A percentile compares a stretch with the other conserved stretches of the same genome.
Evolutionary conservation across 1,284 basidiomycete species (phyloP).

Genomic region (Takashimella koratensis): DNA sequence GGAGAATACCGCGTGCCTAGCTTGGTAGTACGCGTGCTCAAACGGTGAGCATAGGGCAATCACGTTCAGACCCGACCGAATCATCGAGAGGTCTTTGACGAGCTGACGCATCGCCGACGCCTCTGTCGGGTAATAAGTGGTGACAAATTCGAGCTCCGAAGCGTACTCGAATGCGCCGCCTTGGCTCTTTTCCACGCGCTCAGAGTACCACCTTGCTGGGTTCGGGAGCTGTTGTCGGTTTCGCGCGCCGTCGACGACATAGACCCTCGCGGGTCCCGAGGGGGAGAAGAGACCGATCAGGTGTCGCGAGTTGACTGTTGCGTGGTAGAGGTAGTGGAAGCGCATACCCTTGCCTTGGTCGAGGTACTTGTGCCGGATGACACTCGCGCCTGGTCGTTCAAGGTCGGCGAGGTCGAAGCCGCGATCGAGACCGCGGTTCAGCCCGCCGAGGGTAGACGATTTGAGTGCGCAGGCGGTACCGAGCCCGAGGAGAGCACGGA

Average conservation of each 20-base stretch:
- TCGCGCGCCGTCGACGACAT: constrained; percentile 84
- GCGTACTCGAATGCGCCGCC: constrained; percentile 63
- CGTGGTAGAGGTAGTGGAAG: constrained; percentile 90
- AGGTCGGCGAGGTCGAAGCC: constrained; percentile 87
- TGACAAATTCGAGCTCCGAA: constrained; percentile 64
- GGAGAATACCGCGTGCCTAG: constrained; percentile 64
- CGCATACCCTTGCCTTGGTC: constrained; percentile 68
- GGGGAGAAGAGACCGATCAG: constrained; percentile 88
- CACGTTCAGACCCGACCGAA: constrained; percentile 58
- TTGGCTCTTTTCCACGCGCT: constrained; percentile 55
- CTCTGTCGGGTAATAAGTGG: constrained; percentile 74
- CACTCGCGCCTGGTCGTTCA: constrained; percentile 59
- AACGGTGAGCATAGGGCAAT: constrained; percentile 83
- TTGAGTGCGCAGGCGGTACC: constrained; percentile 77
- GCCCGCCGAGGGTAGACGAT: constrained; percentile 61
- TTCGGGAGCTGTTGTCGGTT: constrained; percentile 76
- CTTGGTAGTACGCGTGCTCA: constrained; percentile 79
- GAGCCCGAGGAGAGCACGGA: constrained; percentile 77
- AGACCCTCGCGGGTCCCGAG: constrained; percentile 67
- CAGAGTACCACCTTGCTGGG: constrained; percentile 68
- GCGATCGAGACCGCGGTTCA: constrained; percentile 76
- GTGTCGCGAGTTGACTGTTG: constrained; percentile 71
- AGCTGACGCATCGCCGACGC: constrained; percentile 78
- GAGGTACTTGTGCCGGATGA: constrained; percentile 70
- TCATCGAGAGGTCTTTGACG: constrained; percentile 74